Evolutionary conservation across 2,329 filamentous ascomycete species (phyloP).

Genomic region (Talaromyces sp.): DNA sequence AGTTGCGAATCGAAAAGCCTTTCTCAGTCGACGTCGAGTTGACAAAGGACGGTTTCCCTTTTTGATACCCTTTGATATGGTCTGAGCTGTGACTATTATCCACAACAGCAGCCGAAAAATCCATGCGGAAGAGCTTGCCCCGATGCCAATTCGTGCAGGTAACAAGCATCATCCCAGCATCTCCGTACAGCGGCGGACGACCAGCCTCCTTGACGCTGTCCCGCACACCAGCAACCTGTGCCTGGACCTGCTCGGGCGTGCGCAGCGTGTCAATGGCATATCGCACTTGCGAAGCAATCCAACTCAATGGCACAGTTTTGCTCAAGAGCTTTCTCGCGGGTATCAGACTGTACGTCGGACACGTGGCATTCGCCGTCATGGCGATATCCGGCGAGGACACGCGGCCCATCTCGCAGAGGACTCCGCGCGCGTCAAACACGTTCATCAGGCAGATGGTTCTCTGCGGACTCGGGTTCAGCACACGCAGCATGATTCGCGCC

Average conservation of each 20-base stretch:
- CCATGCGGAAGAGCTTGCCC: conserved; percentile 29
- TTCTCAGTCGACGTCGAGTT: not conserved
- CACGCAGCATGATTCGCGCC: conserved; percentile 22
- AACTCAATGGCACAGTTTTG: conserved; percentile 7
- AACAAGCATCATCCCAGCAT: conserved; percentile 27
- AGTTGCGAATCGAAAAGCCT: conserved; percentile 13
- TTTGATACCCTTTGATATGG: not conserved
- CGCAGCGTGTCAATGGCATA: conserved; percentile 14
- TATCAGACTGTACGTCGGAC: not conserved
- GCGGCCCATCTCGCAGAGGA: conserved; percentile 19
- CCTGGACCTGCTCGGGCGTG: conserved; percentile 15
- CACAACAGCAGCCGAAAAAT: conserved; percentile 29
- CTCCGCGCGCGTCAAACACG: conserved; percentile 32
- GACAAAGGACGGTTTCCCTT: conserved; percentile 9
- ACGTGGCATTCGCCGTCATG: conserved; percentile 18
- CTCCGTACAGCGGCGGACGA: conserved; percentile 28
- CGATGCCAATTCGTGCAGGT: conserved; percentile 36
- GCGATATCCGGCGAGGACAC: conserved; percentile 20
- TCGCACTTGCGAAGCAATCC: conserved; percentile 11
- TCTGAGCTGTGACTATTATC: not conserved
- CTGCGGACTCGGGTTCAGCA: conserved; percentile 18
- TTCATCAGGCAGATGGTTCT: conserved; percentile 34
- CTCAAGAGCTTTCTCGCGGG: conserved; percentile 5
- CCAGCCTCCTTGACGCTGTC: not conserved
- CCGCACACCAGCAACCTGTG: conserved; percentile 11